These are phyloP conservation scores for Hypoxylon sp. DNA, from an alignment of 2,329 filamentous ascomycete species.

Conservation along the genomic window DNA sequence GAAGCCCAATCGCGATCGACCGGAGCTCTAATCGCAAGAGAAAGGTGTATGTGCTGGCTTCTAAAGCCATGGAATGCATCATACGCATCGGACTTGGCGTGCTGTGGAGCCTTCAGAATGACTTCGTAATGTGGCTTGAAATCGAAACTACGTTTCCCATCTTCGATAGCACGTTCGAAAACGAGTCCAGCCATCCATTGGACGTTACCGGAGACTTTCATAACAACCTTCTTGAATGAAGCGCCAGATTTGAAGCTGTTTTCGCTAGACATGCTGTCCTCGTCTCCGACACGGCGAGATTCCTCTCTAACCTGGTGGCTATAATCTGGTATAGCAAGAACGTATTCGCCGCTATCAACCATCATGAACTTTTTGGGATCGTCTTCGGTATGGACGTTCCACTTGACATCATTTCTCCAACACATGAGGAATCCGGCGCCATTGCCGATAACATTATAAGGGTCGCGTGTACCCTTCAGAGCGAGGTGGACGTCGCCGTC, in stretches of 20 bases:
- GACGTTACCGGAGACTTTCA: constrained; percentile 98
- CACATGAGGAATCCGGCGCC: constrained; percentile 98
- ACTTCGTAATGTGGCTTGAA: constrained; percentile 96
- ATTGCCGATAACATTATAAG: constrained; percentile 91
- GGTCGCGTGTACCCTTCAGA: constrained; percentile 91
- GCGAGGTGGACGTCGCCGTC: constrained; percentile 96
- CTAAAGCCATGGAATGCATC: constrained; percentile 98
- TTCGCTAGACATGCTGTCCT: constrained; percentile 72
- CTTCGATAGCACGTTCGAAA: constrained; percentile 86
- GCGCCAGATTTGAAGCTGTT: constrained; percentile 80
- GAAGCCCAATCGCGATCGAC: constrained; percentile 89
- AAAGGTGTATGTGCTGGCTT: constrained; percentile 96
- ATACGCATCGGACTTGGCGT: constrained; percentile 78
- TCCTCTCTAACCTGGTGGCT: constrained; percentile 86
- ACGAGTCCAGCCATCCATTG: constrained; percentile 92
- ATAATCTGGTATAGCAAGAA: constrained; percentile 94
- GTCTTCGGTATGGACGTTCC: constrained; percentile 86
- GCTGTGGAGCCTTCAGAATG: constrained; percentile 83
- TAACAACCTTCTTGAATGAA: constrained; percentile 97
- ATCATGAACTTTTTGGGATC: constrained; percentile 96
- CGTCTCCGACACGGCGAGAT: constrained; percentile 64
- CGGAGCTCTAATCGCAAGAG: constrained; percentile 90
- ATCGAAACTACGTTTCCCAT: constrained; percentile 82
- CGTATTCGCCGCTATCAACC: constrained; percentile 94
- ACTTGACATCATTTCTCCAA: constrained; percentile 94